Evolutionary conservation across 164 flowering plant genomes (phyloP).

Genomic region (Berberis thunbergii): DNA sequence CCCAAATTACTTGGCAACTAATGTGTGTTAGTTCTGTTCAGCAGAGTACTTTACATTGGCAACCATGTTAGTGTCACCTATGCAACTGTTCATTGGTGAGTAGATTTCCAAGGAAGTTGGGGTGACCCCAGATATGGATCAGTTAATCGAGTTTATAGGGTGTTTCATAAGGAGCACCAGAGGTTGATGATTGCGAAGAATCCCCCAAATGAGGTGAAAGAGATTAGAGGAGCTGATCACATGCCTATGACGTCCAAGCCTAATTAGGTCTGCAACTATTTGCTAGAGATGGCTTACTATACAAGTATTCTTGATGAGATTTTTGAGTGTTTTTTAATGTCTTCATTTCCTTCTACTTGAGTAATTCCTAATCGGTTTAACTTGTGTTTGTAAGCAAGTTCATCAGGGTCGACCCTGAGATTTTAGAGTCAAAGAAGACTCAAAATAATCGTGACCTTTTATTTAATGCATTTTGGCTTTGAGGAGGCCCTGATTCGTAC

Average conservation of each 20-base stretch:
- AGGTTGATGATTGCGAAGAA: constrained; percentile 15
- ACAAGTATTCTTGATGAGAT: too few species aligned
- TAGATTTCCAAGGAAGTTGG: constrained; percentile 9
- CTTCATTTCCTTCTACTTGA: too few species aligned
- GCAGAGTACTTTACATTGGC: constrained; percentile 21
- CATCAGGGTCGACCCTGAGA: too few species aligned
- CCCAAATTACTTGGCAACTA: neutral
- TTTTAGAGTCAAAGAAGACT: too few species aligned
- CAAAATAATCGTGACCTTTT: too few species aligned
- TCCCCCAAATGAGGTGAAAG: constrained; percentile 14
- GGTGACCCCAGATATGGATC: constrained; percentile 16
- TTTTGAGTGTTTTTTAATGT: too few species aligned
- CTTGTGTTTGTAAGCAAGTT: too few species aligned
- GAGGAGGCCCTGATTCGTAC: too few species aligned
- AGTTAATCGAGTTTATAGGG: constrained; percentile 7
- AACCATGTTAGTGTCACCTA: constrained; percentile 14
- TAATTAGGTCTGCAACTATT: constrained; percentile 8
- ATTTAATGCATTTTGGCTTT: too few species aligned
- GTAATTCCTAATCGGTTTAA: too few species aligned
- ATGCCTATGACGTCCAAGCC: constrained; percentile 23
- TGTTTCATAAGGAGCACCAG: constrained; percentile 4
- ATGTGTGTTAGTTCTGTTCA: neutral
- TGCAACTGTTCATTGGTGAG: constrained; percentile 6
- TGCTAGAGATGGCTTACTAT: constrained; percentile 7
- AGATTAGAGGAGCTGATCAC: constrained; percentile 18